Conservation (phyloP, 2,329 filamentous ascomycete genomes). For the Didymella glomerata region DNA sequence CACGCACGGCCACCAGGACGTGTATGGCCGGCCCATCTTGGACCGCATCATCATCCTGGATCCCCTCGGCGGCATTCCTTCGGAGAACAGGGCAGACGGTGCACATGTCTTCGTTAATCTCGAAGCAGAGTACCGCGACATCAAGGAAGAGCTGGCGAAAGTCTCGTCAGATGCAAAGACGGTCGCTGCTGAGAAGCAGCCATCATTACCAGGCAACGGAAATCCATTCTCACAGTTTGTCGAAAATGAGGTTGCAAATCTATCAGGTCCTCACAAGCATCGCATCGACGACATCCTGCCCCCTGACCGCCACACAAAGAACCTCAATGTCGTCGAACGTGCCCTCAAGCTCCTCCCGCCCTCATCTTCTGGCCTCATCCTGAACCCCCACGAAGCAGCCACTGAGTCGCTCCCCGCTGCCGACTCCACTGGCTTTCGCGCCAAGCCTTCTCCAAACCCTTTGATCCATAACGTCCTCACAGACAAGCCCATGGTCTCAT, state of each 20-base stretch:
- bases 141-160: constrained; percentile 68
- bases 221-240: constrained; percentile 58
- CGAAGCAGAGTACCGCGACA: constrained; percentile 82
- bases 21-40: constrained; percentile 58
- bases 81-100: constrained; percentile 63
- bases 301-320: constrained; percentile 65
- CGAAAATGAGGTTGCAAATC: constrained; percentile 36
- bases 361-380: constrained; percentile 86
- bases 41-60: constrained; percentile 92
- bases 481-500: constrained; percentile 91
- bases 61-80: constrained; percentile 84
- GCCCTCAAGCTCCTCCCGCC: constrained; percentile 80
- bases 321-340: constrained; percentile 75
- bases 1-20: constrained; percentile 17
- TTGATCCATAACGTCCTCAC: constrained; percentile 95
- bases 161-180: constrained; percentile 27
- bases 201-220: constrained; percentile 40
- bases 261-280: constrained; percentile 26
- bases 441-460: constrained; percentile 74
- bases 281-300: constrained; percentile 27
- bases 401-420: constrained; percentile 54
- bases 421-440: constrained; percentile 56
- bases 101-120: constrained; percentile 91
- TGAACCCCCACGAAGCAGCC: constrained; percentile 84
- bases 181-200: constrained; percentile 12